These are phyloP conservation scores for Hypoxylon intermedium DNA, from an alignment of 495 filamentous ascomycete genomes.

Conservation along the genomic window DNA sequence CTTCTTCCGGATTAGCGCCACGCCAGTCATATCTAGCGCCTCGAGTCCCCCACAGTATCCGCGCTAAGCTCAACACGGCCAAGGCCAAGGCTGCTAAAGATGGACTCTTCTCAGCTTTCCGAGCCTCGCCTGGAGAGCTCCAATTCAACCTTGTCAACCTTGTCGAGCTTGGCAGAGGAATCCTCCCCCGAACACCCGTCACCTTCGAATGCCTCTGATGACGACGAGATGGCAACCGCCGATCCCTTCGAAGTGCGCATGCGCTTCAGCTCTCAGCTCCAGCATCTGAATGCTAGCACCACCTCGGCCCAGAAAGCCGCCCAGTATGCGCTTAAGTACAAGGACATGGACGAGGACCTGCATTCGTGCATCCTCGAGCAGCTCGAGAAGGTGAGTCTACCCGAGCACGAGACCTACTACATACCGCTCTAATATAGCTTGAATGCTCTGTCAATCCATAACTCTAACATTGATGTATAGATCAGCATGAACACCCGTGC, in stretches of 20 bases:
- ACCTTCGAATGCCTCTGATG: no score
- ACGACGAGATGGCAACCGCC: constrained; percentile 73
- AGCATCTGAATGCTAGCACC: constrained; percentile 86
- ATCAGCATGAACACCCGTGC: constrained; percentile 96
- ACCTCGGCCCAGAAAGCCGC: constrained; percentile 91
- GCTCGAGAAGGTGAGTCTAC: constrained; percentile 72
- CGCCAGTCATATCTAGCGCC: no score
- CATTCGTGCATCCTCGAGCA: constrained; percentile 97
- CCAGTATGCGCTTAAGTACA: constrained; percentile 90
- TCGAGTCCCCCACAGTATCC: not conserved
- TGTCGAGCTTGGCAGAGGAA: no score
- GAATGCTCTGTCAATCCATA: not conserved
- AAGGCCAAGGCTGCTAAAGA: no score
- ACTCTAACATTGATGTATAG: constrained; percentile 45
- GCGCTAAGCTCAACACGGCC: no score
- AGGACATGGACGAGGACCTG: constrained; percentile 93
- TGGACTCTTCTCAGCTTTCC: no score
- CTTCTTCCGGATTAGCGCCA: not conserved
- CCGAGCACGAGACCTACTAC: not conserved
- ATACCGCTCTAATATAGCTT: not conserved
- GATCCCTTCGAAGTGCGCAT: constrained; percentile 99
- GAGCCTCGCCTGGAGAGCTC: no score
- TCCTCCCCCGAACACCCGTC: no score
- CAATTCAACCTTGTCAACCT: no score
- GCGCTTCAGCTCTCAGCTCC: constrained; percentile 88